These are phyloP conservation scores for Pseudogymnoascus sp. DNA, from an alignment of 2,329 filamentous ascomycete genomes.

Conservation along the genomic window DNA sequence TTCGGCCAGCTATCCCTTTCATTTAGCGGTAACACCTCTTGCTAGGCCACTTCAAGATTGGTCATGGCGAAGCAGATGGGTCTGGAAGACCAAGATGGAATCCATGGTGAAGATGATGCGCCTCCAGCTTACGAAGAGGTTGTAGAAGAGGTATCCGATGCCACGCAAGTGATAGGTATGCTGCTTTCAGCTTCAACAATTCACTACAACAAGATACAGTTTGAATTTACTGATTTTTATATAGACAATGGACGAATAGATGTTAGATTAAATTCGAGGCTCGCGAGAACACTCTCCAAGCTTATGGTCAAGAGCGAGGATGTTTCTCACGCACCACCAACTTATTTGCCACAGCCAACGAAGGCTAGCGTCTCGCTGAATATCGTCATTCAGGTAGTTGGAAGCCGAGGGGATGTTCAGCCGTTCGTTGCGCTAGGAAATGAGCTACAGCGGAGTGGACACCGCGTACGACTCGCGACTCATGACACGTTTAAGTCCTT, in stretches of 20 bases:
- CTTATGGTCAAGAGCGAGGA: slow-evolving; percentile 57
- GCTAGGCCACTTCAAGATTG: neutral
- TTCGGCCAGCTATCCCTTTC: neutral
- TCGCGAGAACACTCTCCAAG: slow-evolving; percentile 10
- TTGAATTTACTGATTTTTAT: neutral
- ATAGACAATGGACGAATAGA: slow-evolving; percentile 47
- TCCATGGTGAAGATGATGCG: neutral
- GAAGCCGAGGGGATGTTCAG: slow-evolving; percentile 48
- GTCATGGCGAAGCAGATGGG: neutral
- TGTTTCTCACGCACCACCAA: neutral
- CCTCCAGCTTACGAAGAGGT: neutral
- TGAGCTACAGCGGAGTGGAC: slow-evolving; percentile 41
- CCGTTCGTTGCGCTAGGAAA: slow-evolving; percentile 52
- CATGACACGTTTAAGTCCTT: slow-evolving; percentile 47
- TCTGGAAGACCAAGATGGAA: neutral
- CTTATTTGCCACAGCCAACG: neutral
- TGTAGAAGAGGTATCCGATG: neutral
- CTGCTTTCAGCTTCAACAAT: neutral
- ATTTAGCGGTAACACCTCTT: neutral
- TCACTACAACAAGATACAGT: neutral
- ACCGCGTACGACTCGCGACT: slow-evolving; percentile 50
- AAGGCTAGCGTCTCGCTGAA: slow-evolving; percentile 37
- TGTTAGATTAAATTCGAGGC: slow-evolving; percentile 44
- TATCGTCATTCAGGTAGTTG: slow-evolving; percentile 49
- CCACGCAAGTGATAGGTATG: neutral